phyloP scores from a whole-genome alignment of 2,329 filamentous ascomycete genomes.

The Huntiella abstrusa region DNA sequence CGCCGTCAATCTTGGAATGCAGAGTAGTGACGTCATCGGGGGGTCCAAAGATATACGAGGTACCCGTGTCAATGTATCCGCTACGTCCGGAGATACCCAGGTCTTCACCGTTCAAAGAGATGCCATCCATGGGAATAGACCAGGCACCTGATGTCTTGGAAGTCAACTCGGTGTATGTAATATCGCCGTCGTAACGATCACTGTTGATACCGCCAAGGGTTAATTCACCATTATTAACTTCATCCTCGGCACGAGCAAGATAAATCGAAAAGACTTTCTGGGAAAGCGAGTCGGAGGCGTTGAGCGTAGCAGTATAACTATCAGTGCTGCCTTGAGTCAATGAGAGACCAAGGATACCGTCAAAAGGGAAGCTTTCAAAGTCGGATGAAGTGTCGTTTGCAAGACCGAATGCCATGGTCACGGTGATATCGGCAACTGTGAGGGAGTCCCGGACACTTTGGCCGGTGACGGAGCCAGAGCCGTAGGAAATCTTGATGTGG shows the following conservation, averaged over 20 bases:
- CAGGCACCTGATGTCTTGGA: constrained; percentile 39
- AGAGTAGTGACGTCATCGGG: constrained; percentile 44
- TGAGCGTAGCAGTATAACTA: constrained; percentile 48
- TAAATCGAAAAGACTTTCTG: constrained; percentile 40
- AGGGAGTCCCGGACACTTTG: constrained; percentile 46
- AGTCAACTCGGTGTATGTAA: constrained; percentile 43
- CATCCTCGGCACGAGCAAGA: constrained; percentile 47
- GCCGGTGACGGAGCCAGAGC: constrained; percentile 56
- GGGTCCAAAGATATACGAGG: constrained; percentile 60
- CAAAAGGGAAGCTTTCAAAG: constrained; percentile 64
- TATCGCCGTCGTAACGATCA: constrained; percentile 45
- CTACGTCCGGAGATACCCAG: constrained; percentile 34
- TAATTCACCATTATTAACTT: constrained; percentile 52
- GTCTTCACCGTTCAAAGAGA: constrained; percentile 39
- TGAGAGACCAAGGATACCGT: constrained; percentile 69
- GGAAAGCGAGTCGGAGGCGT: constrained; percentile 37
- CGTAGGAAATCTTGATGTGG: constrained; percentile 52
- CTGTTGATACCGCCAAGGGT: constrained; percentile 55
- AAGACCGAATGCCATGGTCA: constrained; percentile 52
- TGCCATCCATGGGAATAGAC: constrained; percentile 52
- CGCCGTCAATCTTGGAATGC: constrained; percentile 48
- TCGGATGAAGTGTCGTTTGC: constrained; percentile 53
- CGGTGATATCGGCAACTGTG: constrained; percentile 42
- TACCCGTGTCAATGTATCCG: constrained; percentile 71
- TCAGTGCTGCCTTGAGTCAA: constrained; percentile 39